Evolutionary conservation across 2,329 filamentous ascomycete species (phyloP).

Genomic region (Ophiocordyceps sinensis): DNA sequence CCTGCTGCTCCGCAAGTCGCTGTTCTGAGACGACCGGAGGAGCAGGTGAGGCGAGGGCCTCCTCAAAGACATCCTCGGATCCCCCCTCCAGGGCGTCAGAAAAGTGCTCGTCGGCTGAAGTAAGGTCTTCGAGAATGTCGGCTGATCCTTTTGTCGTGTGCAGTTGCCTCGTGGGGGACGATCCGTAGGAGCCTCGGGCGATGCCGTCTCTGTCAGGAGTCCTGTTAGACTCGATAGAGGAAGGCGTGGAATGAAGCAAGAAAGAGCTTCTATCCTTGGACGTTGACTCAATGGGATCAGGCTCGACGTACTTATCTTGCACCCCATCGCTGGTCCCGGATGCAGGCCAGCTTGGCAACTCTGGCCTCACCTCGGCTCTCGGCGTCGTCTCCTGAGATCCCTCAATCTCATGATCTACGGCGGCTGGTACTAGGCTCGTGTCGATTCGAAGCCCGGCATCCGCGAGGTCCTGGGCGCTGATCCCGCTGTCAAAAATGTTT

Average conservation of each 20-base stretch:
- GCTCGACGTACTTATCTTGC: conserved; percentile 16
- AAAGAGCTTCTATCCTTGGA: conserved; percentile 29
- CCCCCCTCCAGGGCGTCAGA: conserved; percentile 17
- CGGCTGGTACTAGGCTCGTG: conserved; percentile 18
- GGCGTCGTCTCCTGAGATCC: conserved; percentile 56
- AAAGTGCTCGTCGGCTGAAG: conserved; percentile 21
- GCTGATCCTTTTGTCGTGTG: conserved; percentile 4
- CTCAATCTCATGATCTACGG: conserved; percentile 29
- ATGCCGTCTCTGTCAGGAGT: conserved; percentile 9
- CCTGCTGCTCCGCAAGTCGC: background rate
- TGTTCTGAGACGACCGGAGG: background rate
- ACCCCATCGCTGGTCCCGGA: conserved; percentile 2
- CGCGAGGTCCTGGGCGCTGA: conserved; percentile 7
- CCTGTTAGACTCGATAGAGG: conserved; percentile 14
- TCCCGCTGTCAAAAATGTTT: conserved; percentile 12
- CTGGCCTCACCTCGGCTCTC: conserved; percentile 34
- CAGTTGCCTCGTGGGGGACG: conserved; percentile 11
- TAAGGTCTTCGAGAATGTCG: conserved; percentile 15
- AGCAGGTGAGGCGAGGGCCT: conserved; percentile 1
- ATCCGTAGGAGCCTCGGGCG: conserved; percentile 9
- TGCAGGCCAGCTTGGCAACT: conserved; percentile 10
- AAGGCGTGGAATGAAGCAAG: conserved; percentile 23
- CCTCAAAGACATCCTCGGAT: conserved; percentile 9
- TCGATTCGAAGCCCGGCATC: conserved; percentile 23
- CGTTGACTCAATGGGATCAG: conserved; percentile 23